Evolutionary conservation across 768 basidiomycete species (phyloP).

Genomic region (Chlorophyllum brunneum): DNA sequence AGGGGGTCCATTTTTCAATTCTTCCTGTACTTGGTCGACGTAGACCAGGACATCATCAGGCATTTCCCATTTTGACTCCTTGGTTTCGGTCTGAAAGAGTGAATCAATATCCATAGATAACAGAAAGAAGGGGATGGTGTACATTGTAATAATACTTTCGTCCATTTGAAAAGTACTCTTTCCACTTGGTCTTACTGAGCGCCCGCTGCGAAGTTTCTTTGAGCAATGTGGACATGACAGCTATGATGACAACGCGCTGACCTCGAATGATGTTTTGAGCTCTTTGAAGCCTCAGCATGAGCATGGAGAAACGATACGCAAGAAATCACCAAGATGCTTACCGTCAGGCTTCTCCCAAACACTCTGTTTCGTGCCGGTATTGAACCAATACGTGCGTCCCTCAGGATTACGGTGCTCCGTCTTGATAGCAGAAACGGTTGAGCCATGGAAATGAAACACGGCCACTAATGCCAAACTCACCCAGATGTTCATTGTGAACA

Average conservation of each 20-base stretch:
- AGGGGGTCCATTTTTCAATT: constrained; percentile 49
- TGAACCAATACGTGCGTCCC: constrained; percentile 98
- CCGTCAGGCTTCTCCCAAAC: constrained; percentile 99
- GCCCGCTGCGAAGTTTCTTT: constrained; percentile 53
- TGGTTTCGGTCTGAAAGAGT: constrained; percentile 64
- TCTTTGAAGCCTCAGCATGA: constrained; percentile 43
- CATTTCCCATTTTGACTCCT: constrained; percentile 98
- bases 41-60: constrained; percentile 88
- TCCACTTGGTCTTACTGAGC: constrained; percentile 90
- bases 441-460: background rate
- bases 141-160: constrained; percentile 91
- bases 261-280: constrained; percentile 90
- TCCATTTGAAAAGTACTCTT: constrained; percentile 91
- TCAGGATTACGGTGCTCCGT: constrained; percentile 94
- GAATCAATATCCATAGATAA: constrained; percentile 4
- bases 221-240: constrained; percentile 12
- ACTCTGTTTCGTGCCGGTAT: constrained; percentile 81
- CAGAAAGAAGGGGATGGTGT: constrained; percentile 18
- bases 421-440: constrained; percentile 32
- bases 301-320: background rate
- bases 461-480: constrained; percentile 19
- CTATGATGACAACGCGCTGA: constrained; percentile 26
- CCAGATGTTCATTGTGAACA: constrained; percentile 29
- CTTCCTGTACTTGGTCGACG: constrained; percentile 70
- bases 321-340: constrained; percentile 28